Conservation (phyloP, 257 asterid species). For the Nicotiana noctiflora region DNA sequence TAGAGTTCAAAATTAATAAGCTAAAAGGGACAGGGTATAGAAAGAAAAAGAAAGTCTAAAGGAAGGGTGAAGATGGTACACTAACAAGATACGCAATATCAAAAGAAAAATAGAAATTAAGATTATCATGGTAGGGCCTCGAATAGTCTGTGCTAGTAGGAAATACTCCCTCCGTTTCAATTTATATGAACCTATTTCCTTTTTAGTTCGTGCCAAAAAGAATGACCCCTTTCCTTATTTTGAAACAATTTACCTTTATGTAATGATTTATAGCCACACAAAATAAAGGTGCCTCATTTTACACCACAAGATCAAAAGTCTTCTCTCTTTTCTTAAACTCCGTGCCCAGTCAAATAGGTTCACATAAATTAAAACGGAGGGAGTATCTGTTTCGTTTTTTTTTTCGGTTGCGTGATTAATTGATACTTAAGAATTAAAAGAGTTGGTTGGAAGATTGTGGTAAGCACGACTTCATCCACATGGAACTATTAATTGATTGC, state of each 20-base stretch:
- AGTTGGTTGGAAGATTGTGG: conserved; percentile 37
- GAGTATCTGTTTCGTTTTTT: not conserved
- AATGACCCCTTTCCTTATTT: no score
- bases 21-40: not conserved
- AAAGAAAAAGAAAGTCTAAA: not conserved
- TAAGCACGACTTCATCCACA: not conserved
- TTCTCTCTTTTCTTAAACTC: no score
- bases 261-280: no score
- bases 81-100: not conserved
- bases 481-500: not conserved
- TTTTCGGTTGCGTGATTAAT: not conserved
- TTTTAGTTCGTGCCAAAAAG: no score
- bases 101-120: not conserved
- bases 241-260: no score
- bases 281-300: no score
- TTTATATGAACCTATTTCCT: no score
- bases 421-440: not conserved
- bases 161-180: no score
- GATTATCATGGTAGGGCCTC: not conserved
- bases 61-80: not conserved
- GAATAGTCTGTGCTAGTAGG: not conserved
- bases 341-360: no score
- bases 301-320: no score
- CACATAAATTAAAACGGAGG: no score
- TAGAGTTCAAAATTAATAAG: not conserved